phyloP scores from a whole-genome alignment of 495 filamentous ascomycete genomes.

The Friedmanniomyces simplex region DNA sequence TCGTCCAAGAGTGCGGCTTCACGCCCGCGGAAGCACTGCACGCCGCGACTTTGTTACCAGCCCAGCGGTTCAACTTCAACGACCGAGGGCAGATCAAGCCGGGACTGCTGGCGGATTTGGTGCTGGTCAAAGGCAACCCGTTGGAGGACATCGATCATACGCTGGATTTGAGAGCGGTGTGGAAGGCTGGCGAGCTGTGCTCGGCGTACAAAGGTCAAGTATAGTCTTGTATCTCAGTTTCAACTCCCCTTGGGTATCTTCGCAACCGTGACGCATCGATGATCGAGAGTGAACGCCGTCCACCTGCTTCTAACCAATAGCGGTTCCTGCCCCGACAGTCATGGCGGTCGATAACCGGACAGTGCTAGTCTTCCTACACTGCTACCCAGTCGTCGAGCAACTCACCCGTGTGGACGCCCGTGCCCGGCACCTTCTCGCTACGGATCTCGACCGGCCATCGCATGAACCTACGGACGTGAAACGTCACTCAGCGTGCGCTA shows the following conservation, averaged over 20 bases:
- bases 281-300: background rate
- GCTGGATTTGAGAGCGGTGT: slow-evolving; percentile 29
- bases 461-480: background rate
- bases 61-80: slow-evolving; percentile 26
- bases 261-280: background rate
- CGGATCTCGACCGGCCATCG: slow-evolving; percentile 2
- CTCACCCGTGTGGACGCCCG: background rate
- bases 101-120: slow-evolving; percentile 28
- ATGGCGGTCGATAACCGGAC: too few species aligned
- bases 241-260: background rate
- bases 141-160: slow-evolving; percentile 29
- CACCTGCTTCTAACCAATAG: background rate
- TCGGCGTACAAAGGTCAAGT: slow-evolving; percentile 10
- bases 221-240: background rate
- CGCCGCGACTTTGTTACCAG: slow-evolving; percentile 26
- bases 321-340: too few species aligned
- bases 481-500: background rate
- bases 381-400: background rate
- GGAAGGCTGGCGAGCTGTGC: slow-evolving; percentile 18
- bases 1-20: slow-evolving; percentile 29
- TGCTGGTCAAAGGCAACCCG: slow-evolving; percentile 31
- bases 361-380: background rate
- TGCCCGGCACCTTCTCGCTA: background rate
- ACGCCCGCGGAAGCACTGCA: slow-evolving; percentile 27
- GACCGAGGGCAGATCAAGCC: slow-evolving; percentile 27